A percentile compares a stretch with the other conserved stretches of the same genome.
These are phyloP conservation scores for Botrytis fragariae DNA, from an alignment of 2,329 filamentous ascomycete genomes.

Conservation along the genomic window DNA sequence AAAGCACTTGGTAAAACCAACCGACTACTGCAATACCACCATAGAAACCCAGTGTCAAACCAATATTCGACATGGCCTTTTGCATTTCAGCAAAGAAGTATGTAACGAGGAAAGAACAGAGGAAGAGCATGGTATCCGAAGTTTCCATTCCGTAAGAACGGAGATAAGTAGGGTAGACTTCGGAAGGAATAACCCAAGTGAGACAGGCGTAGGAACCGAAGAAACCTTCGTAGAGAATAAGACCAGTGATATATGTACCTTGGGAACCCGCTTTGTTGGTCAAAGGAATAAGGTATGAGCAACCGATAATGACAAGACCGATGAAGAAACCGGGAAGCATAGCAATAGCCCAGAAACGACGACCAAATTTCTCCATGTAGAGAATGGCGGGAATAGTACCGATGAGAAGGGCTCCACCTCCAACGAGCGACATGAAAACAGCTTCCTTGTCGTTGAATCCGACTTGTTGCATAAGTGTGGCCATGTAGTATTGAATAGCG, in stretches of 20 bases:
- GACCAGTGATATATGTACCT: slow-evolving; percentile 64
- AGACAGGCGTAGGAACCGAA: slow-evolving; percentile 64
- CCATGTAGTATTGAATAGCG: slow-evolving; percentile 72
- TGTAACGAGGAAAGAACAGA: slow-evolving; percentile 69
- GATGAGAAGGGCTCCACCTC: slow-evolving; percentile 63
- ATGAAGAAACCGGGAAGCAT: slow-evolving; percentile 73
- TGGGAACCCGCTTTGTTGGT: slow-evolving; percentile 49
- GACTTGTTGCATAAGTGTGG: slow-evolving; percentile 62
- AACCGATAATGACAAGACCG: slow-evolving; percentile 64
- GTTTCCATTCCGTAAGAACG: slow-evolving; percentile 72
- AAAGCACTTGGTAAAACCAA: slow-evolving; percentile 70
- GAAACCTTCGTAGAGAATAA: slow-evolving; percentile 67
- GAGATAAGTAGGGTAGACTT: slow-evolving; percentile 71
- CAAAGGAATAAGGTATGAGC: slow-evolving; percentile 57
- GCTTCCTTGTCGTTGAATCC: slow-evolving; percentile 61
- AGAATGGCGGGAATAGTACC: slow-evolving; percentile 67
- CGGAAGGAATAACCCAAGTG: slow-evolving; percentile 65
- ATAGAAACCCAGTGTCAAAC: slow-evolving; percentile 68
- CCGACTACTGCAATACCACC: slow-evolving; percentile 69
- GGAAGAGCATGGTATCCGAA: slow-evolving; percentile 65
- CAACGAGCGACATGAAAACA: slow-evolving; percentile 74
- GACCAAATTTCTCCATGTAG: slow-evolving; percentile 69
- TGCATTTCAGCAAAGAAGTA: slow-evolving; percentile 75
- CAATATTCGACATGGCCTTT: slow-evolving; percentile 62
- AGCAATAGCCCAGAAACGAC: slow-evolving; percentile 70